Conservation (phyloP, 163 green algal species). For the Smithsoniella earleae region DNA sequence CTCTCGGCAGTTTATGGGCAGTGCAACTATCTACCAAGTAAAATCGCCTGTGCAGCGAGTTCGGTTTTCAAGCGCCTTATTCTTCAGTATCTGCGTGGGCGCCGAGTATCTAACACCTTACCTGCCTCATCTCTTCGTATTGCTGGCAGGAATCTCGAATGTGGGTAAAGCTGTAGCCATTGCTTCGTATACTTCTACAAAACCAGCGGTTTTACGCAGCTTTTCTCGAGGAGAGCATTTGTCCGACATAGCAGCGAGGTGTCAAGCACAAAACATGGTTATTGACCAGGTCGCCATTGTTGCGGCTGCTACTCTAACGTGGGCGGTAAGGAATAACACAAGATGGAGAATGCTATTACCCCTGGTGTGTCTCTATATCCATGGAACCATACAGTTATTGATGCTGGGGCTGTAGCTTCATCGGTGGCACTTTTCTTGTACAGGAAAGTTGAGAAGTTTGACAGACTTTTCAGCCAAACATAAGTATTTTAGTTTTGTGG, state of each 20-base stretch:
- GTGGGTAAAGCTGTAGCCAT: conserved; percentile 65
- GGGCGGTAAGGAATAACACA: conserved; percentile 32
- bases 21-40: background rate
- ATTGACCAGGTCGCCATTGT: conserved; percentile 84
- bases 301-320: conserved; percentile 52
- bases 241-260: conserved; percentile 69
- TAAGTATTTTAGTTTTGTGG: no score
- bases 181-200: conserved; percentile 67
- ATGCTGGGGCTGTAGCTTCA: no score
- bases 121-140: conserved; percentile 65
- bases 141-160: conserved; percentile 78
- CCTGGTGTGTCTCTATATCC: background rate
- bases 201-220: conserved; percentile 72
- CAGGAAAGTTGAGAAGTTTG: no score
- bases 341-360: conserved; percentile 39
- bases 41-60: background rate
- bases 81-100: conserved; percentile 22
- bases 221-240: conserved; percentile 79
- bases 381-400: background rate
- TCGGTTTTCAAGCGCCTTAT: background rate
- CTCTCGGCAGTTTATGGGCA: background rate
- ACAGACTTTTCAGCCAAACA: no score
- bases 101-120: conserved; percentile 1
- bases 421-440: no score
- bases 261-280: conserved; percentile 81